phyloP scores from a whole-genome alignment of 2,329 filamentous ascomycete species.

The Cladophialophora yegresii region DNA sequence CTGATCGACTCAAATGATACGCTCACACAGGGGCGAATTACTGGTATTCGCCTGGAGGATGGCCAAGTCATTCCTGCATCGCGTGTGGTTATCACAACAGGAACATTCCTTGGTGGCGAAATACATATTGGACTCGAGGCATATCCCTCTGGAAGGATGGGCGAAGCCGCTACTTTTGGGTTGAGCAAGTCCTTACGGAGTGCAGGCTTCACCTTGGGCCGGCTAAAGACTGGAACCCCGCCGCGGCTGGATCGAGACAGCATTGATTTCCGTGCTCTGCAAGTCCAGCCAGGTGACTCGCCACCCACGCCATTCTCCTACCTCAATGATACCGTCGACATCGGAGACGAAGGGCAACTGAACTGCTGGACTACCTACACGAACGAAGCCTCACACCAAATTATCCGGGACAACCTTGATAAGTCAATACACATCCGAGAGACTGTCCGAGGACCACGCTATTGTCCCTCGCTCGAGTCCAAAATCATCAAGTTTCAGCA shows the following conservation, averaged over 20 bases:
- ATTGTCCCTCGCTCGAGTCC: constrained; percentile 92
- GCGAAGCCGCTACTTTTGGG: constrained; percentile 88
- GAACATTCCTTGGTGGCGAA: constrained; percentile 91
- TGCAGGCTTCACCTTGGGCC: constrained; percentile 84
- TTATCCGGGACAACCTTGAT: constrained; percentile 86
- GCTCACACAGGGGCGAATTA: constrained; percentile 69
- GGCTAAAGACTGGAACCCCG: constrained; percentile 93
- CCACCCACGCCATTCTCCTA: constrained; percentile 91
- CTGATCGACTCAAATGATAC: constrained; percentile 46
- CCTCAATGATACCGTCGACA: constrained; percentile 74
- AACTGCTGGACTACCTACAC: constrained; percentile 87
- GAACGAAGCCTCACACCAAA: constrained; percentile 76
- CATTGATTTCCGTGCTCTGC: constrained; percentile 74
- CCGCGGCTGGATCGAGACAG: constrained; percentile 79
- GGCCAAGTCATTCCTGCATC: constrained; percentile 79
- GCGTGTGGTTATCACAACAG: constrained; percentile 90
- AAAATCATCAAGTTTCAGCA: constrained; percentile 87
- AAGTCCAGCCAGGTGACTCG: constrained; percentile 77
- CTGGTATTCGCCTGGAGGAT: constrained; percentile 81
- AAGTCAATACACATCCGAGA: constrained; percentile 96
- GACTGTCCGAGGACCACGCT: constrained; percentile 88
- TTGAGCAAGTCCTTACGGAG: constrained; percentile 86
- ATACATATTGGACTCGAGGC: constrained; percentile 89
- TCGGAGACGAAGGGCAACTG: constrained; percentile 70
- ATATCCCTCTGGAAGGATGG: constrained; percentile 87